phyloP scores from a whole-genome alignment of 176 grass and related monocot species.

The Aegilops speltoides region DNA sequence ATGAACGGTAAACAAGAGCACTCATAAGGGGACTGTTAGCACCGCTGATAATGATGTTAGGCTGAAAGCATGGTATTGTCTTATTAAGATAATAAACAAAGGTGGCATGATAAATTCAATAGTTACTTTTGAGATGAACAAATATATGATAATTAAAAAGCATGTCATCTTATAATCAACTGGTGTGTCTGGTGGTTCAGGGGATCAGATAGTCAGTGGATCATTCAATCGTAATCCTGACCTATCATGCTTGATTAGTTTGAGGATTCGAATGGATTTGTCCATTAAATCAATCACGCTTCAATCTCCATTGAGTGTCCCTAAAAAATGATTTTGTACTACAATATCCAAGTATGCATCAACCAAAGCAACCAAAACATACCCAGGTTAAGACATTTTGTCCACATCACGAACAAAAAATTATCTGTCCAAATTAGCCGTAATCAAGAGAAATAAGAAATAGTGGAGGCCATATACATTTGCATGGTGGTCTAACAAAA shows the following conservation, averaged over 20 bases:
- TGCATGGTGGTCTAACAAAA: slow-evolving; percentile 29
- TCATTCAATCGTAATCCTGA: not conserved
- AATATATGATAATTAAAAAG: not conserved
- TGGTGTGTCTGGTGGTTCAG: not conserved
- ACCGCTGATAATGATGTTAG: not conserved
- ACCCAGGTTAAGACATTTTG: not conserved
- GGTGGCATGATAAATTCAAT: not conserved
- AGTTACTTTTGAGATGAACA: not conserved
- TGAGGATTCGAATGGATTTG: not conserved
- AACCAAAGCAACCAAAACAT: not conserved
- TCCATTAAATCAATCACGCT: not conserved
- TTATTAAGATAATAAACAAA: not conserved
- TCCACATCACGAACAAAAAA: not conserved
- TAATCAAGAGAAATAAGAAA: not conserved
- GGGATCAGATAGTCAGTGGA: not conserved
- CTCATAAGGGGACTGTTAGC: not conserved
- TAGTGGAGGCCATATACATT: slow-evolving; percentile 5
- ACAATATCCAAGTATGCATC: not conserved
- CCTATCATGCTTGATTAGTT: not conserved
- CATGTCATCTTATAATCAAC: not conserved
- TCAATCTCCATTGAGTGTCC: not conserved
- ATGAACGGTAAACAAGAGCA: slow-evolving; percentile 16
- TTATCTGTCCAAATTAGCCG: too few relatives aligned
- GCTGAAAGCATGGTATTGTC: slow-evolving; percentile 29
- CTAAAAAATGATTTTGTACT: not conserved